These are phyloP conservation scores for Coemansia sp. DNA, from an alignment of 192 early-diverging fungal genomes.

Conservation along the genomic window DNA sequence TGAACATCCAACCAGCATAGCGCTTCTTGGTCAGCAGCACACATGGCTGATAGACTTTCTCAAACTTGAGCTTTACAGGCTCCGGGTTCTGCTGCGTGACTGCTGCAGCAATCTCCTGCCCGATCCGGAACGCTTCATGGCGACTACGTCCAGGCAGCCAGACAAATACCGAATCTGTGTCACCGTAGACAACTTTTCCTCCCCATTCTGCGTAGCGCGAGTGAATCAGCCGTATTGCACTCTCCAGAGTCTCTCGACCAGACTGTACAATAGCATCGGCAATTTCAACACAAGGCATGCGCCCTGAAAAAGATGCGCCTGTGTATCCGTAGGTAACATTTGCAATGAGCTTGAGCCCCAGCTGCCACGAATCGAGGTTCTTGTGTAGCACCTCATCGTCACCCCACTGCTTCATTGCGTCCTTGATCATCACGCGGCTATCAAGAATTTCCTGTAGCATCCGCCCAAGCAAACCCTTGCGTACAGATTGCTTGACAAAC, in stretches of 20 bases:
- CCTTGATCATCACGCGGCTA: conserved; percentile 88
- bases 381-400: conserved; percentile 52
- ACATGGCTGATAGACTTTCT: conserved; percentile 91
- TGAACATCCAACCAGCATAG: conserved; percentile 88
- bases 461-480: conserved; percentile 72
- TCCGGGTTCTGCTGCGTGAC: conserved; percentile 73
- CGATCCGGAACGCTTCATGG: conserved; percentile 76
- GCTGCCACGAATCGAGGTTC: conserved; percentile 78
- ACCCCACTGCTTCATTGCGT: conserved; percentile 70
- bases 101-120: conserved; percentile 73
- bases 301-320: conserved; percentile 78
- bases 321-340: conserved; percentile 94
- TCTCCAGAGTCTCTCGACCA: conserved; percentile 80
- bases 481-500: conserved; percentile 82
- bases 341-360: conserved; percentile 85
- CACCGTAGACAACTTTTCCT: conserved; percentile 86
- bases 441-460: conserved; percentile 89
- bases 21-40: conserved; percentile 90
- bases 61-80: conserved; percentile 90
- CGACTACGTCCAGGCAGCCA: conserved; percentile 65
- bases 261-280: conserved; percentile 90
- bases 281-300: conserved; percentile 89
- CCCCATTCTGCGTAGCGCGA: conserved; percentile 60
- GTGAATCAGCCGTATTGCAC: conserved; percentile 67
- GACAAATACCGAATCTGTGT: conserved; percentile 93